Base-by-base conservation (phyloP, 73 alveolate genomes). In the Diophrys appendiculata region DNA sequence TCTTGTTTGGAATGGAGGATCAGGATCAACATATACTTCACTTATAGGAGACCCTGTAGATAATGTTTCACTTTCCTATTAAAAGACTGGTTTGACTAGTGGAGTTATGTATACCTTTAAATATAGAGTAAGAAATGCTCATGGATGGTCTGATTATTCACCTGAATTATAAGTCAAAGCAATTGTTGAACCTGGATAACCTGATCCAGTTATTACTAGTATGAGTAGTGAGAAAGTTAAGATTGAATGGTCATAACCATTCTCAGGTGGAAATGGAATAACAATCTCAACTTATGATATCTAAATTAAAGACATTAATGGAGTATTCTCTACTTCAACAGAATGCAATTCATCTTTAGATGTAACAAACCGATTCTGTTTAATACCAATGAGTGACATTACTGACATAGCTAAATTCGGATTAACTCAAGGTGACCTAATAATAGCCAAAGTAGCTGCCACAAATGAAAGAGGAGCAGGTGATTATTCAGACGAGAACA, bases 111-210 rank as follows among this genome's bases (percentile, higher is more conserved):
- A 86, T 55, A 18, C 24, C 2, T 86, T 86, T 72, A 86, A 72
- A 72, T 78, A 79, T 73, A 60, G 86, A 72, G 89, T 64, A 29
- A 71, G 83, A 29, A 86, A 80, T 33, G 73, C 60, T 68, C 81
- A 79, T 65, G 93, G 93, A 14, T 78, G 87, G 89, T 64, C 89
- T 69, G 77, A 43, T 29, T 79, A 54, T 29, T 64, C 84, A 0
- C 82, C 89, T 27, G 65, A 56, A 1, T 29, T 73, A n/a, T 18
- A 68, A n/a, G 69, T 73, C 24, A n/a, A 3, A 27, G 80, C 90
- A 0, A 26, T 24, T 34, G 56, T 53, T 35, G 80, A 29, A 25
- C 90, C 90, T 34, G 52, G 73, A 2, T 27, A 72, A 73, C 35
- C 35, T 1, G 25, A 8, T 0, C 1, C 31, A 2, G 75, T 64